Conservation (phyloP, 805 yeast species). For the Lachancea cidri region DNA sequence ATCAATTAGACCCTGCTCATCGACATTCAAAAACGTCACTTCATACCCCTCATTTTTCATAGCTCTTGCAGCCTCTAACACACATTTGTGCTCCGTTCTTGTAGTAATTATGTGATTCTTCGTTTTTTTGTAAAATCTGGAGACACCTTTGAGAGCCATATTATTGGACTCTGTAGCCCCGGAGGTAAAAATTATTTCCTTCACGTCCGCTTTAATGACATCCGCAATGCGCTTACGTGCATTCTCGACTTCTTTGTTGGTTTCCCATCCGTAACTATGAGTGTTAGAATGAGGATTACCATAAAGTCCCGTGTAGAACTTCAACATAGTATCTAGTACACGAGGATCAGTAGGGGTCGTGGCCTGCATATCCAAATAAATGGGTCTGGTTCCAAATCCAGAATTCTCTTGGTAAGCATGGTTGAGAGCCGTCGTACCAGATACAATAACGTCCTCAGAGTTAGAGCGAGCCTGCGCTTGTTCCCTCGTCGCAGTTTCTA, state of each 20-base stretch:
- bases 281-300: constrained; percentile 98
- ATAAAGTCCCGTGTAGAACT: constrained; percentile 83
- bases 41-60: constrained; percentile 96
- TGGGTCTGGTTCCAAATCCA: constrained; percentile 73
- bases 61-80: constrained; percentile 92
- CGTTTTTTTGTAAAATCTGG: constrained; percentile 83
- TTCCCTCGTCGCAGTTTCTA: constrained; percentile 29
- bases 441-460: constrained; percentile 17
- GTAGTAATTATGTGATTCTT: constrained; percentile 93
- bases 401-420: constrained; percentile 38
- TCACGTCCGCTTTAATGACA: constrained; percentile 88
- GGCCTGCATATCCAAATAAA: constrained; percentile 95
- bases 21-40: constrained; percentile 86
- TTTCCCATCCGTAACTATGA: constrained; percentile 98
- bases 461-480: constrained; percentile 24
- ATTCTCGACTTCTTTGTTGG: constrained; percentile 82
- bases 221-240: constrained; percentile 82
- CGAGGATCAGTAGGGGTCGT: constrained; percentile 98
- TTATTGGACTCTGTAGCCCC: constrained; percentile 98
- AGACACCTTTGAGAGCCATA: constrained; percentile 92
- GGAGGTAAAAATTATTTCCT: constrained; percentile 92
- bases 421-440: constrained; percentile 31
- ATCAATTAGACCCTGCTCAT: constrained; percentile 70
- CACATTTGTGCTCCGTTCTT: constrained; percentile 98
- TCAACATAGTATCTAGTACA: constrained; percentile 82